Percentiles rank a stretch among this genome's conserved stretches.
Evolutionary conservation across 345 rosid genomes (phyloP).

Genomic region (Eucalyptus microcorys): DNA sequence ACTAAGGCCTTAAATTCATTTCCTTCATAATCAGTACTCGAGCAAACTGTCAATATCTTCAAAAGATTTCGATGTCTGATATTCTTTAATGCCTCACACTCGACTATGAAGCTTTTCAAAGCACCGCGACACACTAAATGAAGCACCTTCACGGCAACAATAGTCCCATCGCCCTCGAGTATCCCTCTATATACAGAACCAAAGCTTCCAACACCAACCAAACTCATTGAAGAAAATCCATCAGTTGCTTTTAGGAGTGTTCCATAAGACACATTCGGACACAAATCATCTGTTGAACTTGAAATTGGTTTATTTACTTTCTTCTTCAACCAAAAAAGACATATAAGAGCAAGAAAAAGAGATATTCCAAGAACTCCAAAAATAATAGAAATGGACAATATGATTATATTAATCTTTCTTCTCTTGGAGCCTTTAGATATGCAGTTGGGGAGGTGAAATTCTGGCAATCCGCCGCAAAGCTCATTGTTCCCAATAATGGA

Average conservation of each 20-base stretch:
- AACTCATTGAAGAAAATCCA: not conserved
- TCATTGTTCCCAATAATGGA: not conserved
- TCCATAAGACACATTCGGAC: not conserved
- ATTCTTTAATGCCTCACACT: not conserved
- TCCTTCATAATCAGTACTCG: too few species aligned
- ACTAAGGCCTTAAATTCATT: not conserved
- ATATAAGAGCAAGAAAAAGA: not conserved
- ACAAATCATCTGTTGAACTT: rapidly evolving
- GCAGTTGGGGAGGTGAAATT: not conserved
- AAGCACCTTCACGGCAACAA: not conserved
- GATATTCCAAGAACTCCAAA: not conserved
- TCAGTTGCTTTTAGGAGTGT: not conserved
- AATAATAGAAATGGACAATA: too few species aligned
- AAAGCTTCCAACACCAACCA: not conserved
- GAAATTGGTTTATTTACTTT: not conserved
- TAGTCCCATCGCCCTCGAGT: rapidly evolving
- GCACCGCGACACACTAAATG: not conserved
- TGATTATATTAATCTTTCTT: too few species aligned
- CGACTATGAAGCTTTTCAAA: not conserved
- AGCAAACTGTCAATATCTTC: not conserved
- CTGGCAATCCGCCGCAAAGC: rapidly evolving
- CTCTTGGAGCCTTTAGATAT: not conserved
- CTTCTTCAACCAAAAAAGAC: not conserved
- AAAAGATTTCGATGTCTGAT: not conserved
- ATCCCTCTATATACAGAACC: not conserved